Base-by-base conservation (phyloP, 352 stramenopile genomes). In the Globisporangium nodosum region DNA sequence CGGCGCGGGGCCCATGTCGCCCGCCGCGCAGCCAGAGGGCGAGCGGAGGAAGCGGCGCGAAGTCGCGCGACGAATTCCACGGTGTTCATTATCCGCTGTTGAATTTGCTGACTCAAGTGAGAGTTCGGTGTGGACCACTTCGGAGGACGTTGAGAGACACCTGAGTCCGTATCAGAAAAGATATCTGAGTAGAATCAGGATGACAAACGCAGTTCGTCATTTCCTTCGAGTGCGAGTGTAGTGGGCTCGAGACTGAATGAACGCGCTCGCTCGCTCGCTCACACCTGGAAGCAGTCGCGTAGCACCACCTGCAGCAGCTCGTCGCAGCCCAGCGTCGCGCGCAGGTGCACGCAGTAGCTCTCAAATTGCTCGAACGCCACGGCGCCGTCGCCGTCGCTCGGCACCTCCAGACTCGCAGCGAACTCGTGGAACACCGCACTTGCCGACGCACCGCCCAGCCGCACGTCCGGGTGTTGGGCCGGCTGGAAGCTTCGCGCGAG, bases 351-450 rank as follows among this genome's bases (percentile, higher is more conserved):
- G 31, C 76, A 85, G 63, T 84, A 90, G 35, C 52, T 52, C 49
- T 89, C 78, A 60, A 92, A 87, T 63, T 85, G 75, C 55, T 88
- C 77, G 47, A 85, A 71, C 33, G 66, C 35, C 4, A 92, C 64
- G 13, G 64, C 54, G 54, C 76, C 76, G 48, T 85, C 71, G 3
- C 64, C 49, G 1, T 48, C 49, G 5, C 67, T 65, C 9, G 79
- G 69, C 46, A 92, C 54, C 54, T 92, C 81, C 48, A 92, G 78
- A 60, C 71, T 85, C 37, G 68, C 39, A 0, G 81, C 81, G 64
- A 92, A 92, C 54, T 90, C 79, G 54, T 88, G 75, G 61, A 90
- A 92, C 5, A 81, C 71, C 1, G 78, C 58, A 1, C 67, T 67
- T 0, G 66, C 63, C 0, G 65, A 56, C 5, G 54, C 46, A 0